phyloP scores from a whole-genome alignment of 148 eudicot species.

The Nepenthes mirabilis region DNA sequence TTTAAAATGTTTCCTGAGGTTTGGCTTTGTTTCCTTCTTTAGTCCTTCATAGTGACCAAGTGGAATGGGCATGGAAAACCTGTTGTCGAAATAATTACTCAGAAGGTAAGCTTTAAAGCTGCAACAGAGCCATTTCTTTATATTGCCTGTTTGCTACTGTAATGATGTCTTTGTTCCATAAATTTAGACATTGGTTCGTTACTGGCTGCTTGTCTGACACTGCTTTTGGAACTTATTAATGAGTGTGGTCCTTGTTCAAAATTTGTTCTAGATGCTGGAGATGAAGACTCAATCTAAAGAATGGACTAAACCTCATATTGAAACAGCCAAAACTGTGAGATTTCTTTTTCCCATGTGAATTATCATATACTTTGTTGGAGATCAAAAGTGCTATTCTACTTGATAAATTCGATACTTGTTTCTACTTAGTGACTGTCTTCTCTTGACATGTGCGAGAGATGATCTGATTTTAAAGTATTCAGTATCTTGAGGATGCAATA shows the following conservation, averaged over 20 bases:
- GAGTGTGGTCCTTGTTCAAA: background rate
- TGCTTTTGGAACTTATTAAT: background rate
- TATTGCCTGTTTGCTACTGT: background rate
- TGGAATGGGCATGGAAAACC: slow-evolving; percentile 85
- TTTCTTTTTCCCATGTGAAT: no score
- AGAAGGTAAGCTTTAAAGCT: slow-evolving; percentile 41
- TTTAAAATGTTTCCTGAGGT: background rate
- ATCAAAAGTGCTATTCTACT: no score
- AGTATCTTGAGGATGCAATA: no score
- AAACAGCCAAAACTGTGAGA: slow-evolving; percentile 63
- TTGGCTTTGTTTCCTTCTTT: slow-evolving; percentile 9
- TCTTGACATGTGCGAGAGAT: no score
- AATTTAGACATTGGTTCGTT: no score
- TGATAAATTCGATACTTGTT: no score
- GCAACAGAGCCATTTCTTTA: background rate
- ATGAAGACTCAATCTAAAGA: slow-evolving; percentile 56
- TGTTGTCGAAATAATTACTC: slow-evolving; percentile 37
- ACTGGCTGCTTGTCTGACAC: background rate
- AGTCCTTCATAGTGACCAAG: slow-evolving; percentile 52
- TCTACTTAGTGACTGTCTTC: no score
- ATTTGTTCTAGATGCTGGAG: slow-evolving; percentile 37
- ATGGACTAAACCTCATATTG: slow-evolving; percentile 81
- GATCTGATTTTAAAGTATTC: no score
- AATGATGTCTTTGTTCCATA: background rate
- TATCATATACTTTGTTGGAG: no score